These are phyloP conservation scores for Fusarium veterinarium DNA, from an alignment of 2,329 filamentous ascomycete genomes.

Conservation along the genomic window DNA sequence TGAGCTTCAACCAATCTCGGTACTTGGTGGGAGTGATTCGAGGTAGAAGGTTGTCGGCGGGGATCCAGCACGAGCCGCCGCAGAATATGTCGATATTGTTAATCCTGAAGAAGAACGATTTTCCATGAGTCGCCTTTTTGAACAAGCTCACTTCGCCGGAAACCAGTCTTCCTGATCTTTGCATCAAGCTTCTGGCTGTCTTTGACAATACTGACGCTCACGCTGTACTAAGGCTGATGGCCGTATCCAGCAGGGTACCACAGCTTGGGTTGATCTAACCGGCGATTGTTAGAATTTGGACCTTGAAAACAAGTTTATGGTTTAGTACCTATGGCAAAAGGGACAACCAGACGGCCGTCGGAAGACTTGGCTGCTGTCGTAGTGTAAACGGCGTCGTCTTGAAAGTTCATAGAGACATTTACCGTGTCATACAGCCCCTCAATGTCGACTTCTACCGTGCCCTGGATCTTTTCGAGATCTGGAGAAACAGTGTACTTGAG, in stretches of 20 bases:
- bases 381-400: neutral
- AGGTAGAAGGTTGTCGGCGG: neutral
- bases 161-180: neutral
- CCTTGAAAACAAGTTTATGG: neutral
- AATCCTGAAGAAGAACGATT: neutral
- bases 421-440: neutral
- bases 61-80: slow-evolving; percentile 2
- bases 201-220: neutral
- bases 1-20: neutral
- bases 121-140: neutral
- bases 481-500: neutral
- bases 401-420: neutral
- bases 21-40: neutral
- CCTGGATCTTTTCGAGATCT: neutral
- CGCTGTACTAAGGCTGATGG: neutral
- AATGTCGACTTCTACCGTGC: neutral
- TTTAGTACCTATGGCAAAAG: neutral
- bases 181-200: neutral
- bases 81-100: slow-evolving; percentile 1
- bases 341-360: neutral
- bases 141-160: neutral
- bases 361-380: neutral
- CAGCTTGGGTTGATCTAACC: neutral
- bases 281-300: neutral
- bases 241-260: slow-evolving; percentile 4